These are phyloP conservation scores for Fusarium coffeatum DNA, from an alignment of 2,329 filamentous ascomycete species.

Conservation along the genomic window DNA sequence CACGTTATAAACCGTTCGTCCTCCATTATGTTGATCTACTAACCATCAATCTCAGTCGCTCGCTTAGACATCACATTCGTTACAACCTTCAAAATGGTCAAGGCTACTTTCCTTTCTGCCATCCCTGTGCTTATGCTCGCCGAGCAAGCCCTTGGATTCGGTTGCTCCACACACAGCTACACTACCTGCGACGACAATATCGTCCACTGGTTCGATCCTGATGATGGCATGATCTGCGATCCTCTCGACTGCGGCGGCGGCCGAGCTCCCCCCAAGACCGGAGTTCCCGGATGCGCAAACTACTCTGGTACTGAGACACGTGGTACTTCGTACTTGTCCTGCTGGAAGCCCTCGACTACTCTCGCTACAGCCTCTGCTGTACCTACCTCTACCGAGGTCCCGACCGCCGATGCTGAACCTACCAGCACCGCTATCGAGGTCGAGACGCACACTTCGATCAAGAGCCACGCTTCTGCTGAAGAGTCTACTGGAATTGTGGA, in stretches of 20 bases:
- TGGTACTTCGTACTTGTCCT: constrained; percentile 29
- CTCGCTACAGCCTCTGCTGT: background rate
- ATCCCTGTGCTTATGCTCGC: constrained; percentile 23
- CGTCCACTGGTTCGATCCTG: constrained; percentile 58
- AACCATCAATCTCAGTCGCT: background rate
- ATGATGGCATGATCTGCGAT: constrained; percentile 63
- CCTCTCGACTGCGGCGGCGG: constrained; percentile 66
- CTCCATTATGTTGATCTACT: rapidly evolving
- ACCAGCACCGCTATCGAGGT: background rate
- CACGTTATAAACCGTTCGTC: background rate
- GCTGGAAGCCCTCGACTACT: constrained; percentile 30
- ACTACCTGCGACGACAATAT: constrained; percentile 41
- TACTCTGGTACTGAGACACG: constrained; percentile 54
- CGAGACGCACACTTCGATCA: background rate
- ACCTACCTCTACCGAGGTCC: background rate
- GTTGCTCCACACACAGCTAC: constrained; percentile 32
- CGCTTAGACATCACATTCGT: constrained; percentile 2
- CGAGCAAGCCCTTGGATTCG: constrained; percentile 18
- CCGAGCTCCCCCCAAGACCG: constrained; percentile 61
- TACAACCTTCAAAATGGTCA: constrained; percentile 16
- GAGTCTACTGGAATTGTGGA: background rate
- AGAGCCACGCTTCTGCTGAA: background rate
- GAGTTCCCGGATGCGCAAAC: constrained; percentile 60
- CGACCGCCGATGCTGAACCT: constrained; percentile 1
- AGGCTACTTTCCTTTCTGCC: background rate